Base-by-base conservation (phyloP, 2,329 filamentous ascomycete genomes). In the Aspergillus sp. region DNA sequence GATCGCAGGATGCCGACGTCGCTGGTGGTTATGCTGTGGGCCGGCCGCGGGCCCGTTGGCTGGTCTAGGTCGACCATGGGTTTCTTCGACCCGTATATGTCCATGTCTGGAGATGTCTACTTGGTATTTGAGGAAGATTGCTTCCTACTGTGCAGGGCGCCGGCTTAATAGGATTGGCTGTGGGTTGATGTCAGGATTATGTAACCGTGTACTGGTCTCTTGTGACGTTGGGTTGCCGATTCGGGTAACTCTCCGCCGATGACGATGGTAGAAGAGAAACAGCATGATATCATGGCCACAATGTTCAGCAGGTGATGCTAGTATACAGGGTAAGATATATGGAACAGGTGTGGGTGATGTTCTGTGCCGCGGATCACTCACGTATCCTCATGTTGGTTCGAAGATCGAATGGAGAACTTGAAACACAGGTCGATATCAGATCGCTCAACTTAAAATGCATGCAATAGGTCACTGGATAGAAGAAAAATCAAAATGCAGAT, bases 1-100 rank as follows among this genome's bases (percentile, higher is more conserved):
- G 79, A 75, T 57, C 76, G 76, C 19, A 84, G 59, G 45, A 85
- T 78, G 9, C 81, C 81, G 6, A 83, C 65, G 52, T 69, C 66
- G n/a, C 53, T 45, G 17, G 61, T 23, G 50, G 59, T 47, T 14
- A 45, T 34, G n/a, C 34, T 19, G 31, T 31, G 41, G 17, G 16
- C 44, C 17, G 43, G 41, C 17, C 32, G 46, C n/a, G 40, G 47
- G 10, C 41, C n/a, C 31, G 21, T 32, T 29, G 43, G 34, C 9
- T 29, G 47, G 45, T 48, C 48, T 20, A 57, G 40, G 38, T 55
- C 55, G 42, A 55, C 49, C 41, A 58, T 11, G 7, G 55, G 53
- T 47, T 50, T 44, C 40, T 42, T 48, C 14, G 45, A 29, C 44
- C 55, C 46, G 46, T 57, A 52, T n/a, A 50, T 21, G 25, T 56